phyloP scores from a whole-genome alignment of 805 yeast genomes.

The Osmozyma mogii region DNA sequence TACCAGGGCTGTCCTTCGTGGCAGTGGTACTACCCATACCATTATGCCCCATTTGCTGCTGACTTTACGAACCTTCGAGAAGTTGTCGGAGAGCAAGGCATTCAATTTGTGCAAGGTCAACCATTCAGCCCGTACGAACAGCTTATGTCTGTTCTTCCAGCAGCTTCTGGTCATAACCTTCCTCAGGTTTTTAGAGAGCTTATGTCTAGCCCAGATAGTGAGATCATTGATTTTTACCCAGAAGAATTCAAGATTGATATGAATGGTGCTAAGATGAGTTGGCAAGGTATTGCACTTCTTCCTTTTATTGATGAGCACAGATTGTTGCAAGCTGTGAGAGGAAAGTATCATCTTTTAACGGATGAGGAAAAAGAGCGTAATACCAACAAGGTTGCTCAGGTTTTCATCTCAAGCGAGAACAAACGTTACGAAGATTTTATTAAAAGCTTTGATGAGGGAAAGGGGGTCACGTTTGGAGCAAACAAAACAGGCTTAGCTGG shows the following conservation, averaged over 20 bases:
- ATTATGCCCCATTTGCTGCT: conserved; percentile 95
- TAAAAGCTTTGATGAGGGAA: conserved; percentile 27
- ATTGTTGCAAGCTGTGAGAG: conserved; percentile 56
- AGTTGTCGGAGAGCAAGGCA: conserved; percentile 35
- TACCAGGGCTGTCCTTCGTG: conserved; percentile 98
- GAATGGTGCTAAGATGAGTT: conserved; percentile 91
- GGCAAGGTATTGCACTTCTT: conserved; percentile 89
- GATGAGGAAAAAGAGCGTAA: conserved; percentile 67
- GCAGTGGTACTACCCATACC: conserved; percentile 97
- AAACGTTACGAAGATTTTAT: conserved; percentile 35
- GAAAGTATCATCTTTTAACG: conserved; percentile 53
- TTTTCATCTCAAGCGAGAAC: conserved; percentile 61
- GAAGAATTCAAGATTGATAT: conserved; percentile 82
- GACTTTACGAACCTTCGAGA: conserved; percentile 60
- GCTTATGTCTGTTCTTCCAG: conserved; percentile 90
- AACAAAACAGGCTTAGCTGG: conserved; percentile 56
- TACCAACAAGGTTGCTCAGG: conserved; percentile 58
- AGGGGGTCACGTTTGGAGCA: conserved; percentile 36
- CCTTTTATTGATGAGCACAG: conserved; percentile 88
- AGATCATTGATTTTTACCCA: conserved; percentile 87
- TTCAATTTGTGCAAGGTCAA: conserved; percentile 56
- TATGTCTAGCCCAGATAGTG: conserved; percentile 74
- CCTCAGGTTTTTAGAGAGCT: conserved; percentile 76
- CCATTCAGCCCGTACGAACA: conserved; percentile 93
- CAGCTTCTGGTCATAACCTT: conserved; percentile 80